Percentiles rank a stretch among this genome's conserved stretches.
Conservation (phyloP, 2,329 filamentous ascomycete species). For the Trematosphaeria pertusa region DNA sequence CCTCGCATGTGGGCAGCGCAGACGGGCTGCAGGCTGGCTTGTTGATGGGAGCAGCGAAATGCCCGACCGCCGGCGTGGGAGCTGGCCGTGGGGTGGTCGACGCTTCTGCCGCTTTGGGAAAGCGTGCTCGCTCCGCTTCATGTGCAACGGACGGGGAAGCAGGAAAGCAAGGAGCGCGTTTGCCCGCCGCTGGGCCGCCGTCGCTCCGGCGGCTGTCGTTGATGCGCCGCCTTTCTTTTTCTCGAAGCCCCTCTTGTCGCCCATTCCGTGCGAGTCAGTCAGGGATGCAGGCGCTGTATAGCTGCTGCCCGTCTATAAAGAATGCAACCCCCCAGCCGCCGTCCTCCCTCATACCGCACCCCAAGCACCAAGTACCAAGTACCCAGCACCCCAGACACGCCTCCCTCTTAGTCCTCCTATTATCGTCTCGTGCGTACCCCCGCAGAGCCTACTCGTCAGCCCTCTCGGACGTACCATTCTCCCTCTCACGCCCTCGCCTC, state of each 20-base stretch:
- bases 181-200: slow-evolving; percentile 37
- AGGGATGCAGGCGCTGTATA: slow-evolving; percentile 3
- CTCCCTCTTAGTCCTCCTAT: too few relatives aligned
- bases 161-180: slow-evolving; percentile 39
- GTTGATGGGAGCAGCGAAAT: slow-evolving; percentile 23
- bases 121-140: slow-evolving; percentile 27
- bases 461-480: too few relatives aligned
- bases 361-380: too few relatives aligned
- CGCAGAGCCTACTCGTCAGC: too few relatives aligned
- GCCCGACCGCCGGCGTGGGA: slow-evolving; percentile 29
- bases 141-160: slow-evolving; percentile 33
- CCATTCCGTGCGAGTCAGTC: slow-evolving; percentile 36
- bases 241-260: slow-evolving; percentile 30
- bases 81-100: slow-evolving; percentile 40
- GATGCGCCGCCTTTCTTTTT: slow-evolving; percentile 34
- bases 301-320: slow-evolving; percentile 28
- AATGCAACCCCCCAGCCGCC: slow-evolving; percentile 19
- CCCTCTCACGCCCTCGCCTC: slow-evolving; percentile 20
- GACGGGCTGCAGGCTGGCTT: slow-evolving; percentile 3
- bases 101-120: slow-evolving; percentile 22
- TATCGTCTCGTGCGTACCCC: too few relatives aligned
- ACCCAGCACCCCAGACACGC: too few relatives aligned
- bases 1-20: slow-evolving; percentile 7
- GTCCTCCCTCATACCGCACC: background rate
- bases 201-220: slow-evolving; percentile 22